These are phyloP conservation scores for Neocucurbitaria cava DNA, from an alignment of 2,329 filamentous ascomycete genomes.

Conservation along the genomic window DNA sequence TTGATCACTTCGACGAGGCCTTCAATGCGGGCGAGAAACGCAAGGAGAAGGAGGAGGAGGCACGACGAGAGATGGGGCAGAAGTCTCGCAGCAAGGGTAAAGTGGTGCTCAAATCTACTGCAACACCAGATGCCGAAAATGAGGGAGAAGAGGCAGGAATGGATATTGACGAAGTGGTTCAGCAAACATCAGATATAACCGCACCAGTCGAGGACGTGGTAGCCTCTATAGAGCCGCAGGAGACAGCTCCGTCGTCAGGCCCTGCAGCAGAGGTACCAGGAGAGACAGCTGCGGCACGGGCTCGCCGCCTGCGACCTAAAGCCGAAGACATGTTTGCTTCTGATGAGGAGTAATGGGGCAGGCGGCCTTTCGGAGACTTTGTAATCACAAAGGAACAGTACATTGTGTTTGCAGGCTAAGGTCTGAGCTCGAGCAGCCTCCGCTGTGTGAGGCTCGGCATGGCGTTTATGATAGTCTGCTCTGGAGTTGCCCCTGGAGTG, in stretches of 20 bases:
- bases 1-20: conserved; percentile 31
- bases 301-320: conserved; percentile 42
- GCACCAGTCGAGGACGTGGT: neutral
- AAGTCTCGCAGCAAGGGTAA: conserved; percentile 26
- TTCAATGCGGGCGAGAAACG: conserved; percentile 49
- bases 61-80: conserved; percentile 68
- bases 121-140: conserved; percentile 9
- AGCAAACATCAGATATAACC: neutral
- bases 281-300: conserved; percentile 46
- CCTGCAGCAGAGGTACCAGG: conserved; percentile 22
- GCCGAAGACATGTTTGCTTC: conserved; percentile 51
- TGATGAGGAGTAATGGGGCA: conserved; percentile 29
- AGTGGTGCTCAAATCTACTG: conserved; percentile 11
- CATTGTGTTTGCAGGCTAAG: neutral
- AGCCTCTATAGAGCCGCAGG: neutral
- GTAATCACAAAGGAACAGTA: neutral
- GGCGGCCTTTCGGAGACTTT: neutral
- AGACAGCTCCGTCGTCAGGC: neutral
- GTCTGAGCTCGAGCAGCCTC: neutral
- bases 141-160: conserved; percentile 27
- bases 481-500: too few relatives aligned
- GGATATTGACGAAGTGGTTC: conserved; percentile 24
- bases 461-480: too few relatives aligned
- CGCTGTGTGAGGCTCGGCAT: neutral
- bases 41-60: conserved; percentile 64